Evolutionary conservation across 371 early-diverging fungal species (phyloP), one percentile per base, ranked within the genome.

Genomic region (Paraphysoderma sedebokerense): DNA sequence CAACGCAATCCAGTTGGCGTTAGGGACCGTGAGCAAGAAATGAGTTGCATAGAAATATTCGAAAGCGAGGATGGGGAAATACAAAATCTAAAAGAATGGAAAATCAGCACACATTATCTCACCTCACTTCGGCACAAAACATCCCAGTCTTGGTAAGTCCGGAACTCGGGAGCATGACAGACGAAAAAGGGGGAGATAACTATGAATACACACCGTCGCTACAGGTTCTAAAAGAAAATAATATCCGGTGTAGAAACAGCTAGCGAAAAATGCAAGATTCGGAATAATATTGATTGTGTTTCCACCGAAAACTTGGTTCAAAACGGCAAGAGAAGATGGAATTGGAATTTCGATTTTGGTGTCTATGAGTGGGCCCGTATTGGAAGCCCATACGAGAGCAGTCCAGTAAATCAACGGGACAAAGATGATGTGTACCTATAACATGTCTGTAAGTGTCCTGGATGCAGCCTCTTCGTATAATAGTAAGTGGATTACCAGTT

Each of bases 331-430:
- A 34, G n/a, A 13, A 12, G 13, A 34, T 12, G 35, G 13, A n/a
- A 34, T 12, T 13, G 13, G 35, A 34, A n/a, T n/a, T 34, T 30
- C 42, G 20, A 27, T 17, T 20, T 24, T 9, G 26, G 17, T 5
- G 4, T 28, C 30, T 49, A 68, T 41, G 6, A 78, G 38, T 13
- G 76, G 74, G 1, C 79, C 79, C 0, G 71, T 62, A 32, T 66
- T 69, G 22, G 77, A 56, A 29, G 62, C 59, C 49, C 67, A 69
- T 17, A 85, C 84, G 37, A 83, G 56, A 1, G 70, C 66, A 24
- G 84, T 72, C 85, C 86, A 95, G 30, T 87, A 65, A 54, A 95
- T 85, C 45, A 76, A 65, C 5, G 96, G 96, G 22, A 95, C 89
- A 61, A 84, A 95, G 9, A 87, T 61, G 59, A 87, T 71, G 66